Base-by-base conservation (phyloP, 139 green algal species). In the Chlorella ohadii region DNA sequence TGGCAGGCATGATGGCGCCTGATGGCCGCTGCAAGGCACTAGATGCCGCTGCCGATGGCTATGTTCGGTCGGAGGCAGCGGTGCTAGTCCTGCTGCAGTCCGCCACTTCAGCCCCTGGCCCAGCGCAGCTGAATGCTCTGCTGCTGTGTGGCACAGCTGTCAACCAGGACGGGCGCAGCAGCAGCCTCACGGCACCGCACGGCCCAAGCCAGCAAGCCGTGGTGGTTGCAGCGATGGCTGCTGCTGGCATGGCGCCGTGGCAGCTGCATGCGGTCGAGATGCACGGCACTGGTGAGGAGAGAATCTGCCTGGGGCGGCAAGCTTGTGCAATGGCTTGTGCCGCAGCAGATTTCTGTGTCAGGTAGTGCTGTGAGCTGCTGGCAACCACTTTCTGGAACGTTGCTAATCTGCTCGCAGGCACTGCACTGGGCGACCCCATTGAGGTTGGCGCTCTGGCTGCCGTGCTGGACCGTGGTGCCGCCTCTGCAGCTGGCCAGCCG, bases 351-450 rank as follows among this genome's bases (percentile, higher is more conserved):
- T n/a, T n/a, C n/a, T n/a, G n/a, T n/a, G n/a, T n/a, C n/a, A n/a
- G n/a, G n/a, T n/a, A n/a, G n/a, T n/a, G n/a, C n/a, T n/a, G n/a
- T 4, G 15, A n/a, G 57, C 74, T 55, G 5, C 27, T 15, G 1
- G 55, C 31, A 67, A 7, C 17, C 51, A 20, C 20, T 61, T n/a
- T 39, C 34, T 44, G n/a, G 9, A 51, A 51, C 23, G 36, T 25
- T 3, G 5, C 28, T 57, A 7, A 19, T 27, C 15, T 17, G 27
- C 9, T 65, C 71, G 78, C 78, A 83, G 94, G 94, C 64, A 96
- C 94, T 1, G 61, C 89, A 1, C 91, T 97, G 56, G 92, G 95
- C 15, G 95, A 98, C 78, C 93, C 95, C 65, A 97, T 98, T 39
- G 95, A 98, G 78, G 80, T 96, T 5, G 93, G 94, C 1, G 95